phyloP scores from a whole-genome alignment of 2,329 filamentous ascomycete species.

The Rutstroemia sydowiana region DNA sequence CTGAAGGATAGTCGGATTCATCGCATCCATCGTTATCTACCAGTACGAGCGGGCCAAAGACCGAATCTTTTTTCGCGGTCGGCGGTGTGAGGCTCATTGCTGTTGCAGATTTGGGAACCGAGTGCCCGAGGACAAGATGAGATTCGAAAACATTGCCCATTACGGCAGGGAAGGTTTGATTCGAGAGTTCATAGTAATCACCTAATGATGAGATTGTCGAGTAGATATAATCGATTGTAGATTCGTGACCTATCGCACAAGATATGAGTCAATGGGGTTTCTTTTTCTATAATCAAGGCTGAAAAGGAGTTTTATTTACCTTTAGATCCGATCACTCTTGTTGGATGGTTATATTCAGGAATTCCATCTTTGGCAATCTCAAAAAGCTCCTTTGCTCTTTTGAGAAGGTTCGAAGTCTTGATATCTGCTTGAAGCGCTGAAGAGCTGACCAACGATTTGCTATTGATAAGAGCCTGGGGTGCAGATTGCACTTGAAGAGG shows the following conservation, averaged over 20 bases:
- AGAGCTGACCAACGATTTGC: conserved; percentile 37
- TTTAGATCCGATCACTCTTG: conserved; percentile 61
- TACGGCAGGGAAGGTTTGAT: conserved; percentile 57
- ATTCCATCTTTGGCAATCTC: conserved; percentile 52
- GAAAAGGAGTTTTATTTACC: conserved; percentile 35
- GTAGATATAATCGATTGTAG: conserved; percentile 57
- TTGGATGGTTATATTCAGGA: conserved; percentile 59
- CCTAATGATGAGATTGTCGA: conserved; percentile 45
- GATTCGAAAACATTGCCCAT: conserved; percentile 53
- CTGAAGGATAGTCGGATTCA: conserved; percentile 53
- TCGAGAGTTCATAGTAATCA: conserved; percentile 55
- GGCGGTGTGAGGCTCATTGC: conserved; percentile 62
- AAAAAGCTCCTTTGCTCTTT: conserved; percentile 54
- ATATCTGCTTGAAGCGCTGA: conserved; percentile 51
- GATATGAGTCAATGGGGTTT: conserved; percentile 12
- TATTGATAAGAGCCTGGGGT: conserved; percentile 19
- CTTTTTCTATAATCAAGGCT: neutral
- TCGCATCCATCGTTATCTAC: conserved; percentile 58
- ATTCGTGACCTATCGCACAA: conserved; percentile 47
- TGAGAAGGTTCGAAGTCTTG: conserved; percentile 45
- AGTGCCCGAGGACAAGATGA: conserved; percentile 47
- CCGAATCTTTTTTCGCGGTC: conserved; percentile 50
- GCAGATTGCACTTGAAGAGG: conserved; percentile 14
- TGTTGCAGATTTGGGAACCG: conserved; percentile 41
- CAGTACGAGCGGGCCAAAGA: conserved; percentile 52